Percentiles rank a stretch among this genome's conserved stretches.
Conservation (phyloP, 306 rosid genomes). For the Trifolium repens region DNA sequence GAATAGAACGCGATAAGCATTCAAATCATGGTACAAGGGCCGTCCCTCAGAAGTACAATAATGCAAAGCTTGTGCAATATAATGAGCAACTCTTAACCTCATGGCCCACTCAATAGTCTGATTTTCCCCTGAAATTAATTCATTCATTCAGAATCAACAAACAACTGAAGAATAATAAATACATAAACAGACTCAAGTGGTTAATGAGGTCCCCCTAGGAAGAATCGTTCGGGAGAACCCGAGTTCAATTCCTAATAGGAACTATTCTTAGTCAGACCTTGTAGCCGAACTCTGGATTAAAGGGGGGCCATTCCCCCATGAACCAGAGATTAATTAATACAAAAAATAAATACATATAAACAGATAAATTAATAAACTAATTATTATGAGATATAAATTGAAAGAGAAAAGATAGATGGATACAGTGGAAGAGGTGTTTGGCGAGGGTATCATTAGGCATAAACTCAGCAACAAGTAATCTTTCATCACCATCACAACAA, state of each 20-base stretch:
- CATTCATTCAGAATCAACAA: background rate
- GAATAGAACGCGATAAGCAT: constrained; percentile 94
- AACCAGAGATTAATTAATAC: background rate
- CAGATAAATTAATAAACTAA: too few species aligned
- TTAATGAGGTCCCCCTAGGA: too few species aligned
- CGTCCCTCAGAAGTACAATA: constrained; percentile 88
- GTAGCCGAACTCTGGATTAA: too few species aligned
- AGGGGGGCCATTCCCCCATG: too few species aligned
- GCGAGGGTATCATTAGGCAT: constrained; percentile 99
- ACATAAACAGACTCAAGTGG: background rate
- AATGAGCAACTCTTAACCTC: constrained; percentile 88
- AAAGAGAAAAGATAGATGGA: too few species aligned
- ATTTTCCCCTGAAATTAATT: constrained; percentile 73
- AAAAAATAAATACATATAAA: background rate
- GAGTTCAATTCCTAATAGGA: too few species aligned
- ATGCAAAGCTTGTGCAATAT: constrained; percentile 88
- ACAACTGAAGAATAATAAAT: background rate
- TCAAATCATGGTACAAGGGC: constrained; percentile 88
- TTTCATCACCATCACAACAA: constrained; percentile 96
- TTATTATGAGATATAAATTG: too few species aligned
- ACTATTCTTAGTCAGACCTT: too few species aligned
- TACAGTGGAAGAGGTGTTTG: constrained; percentile 93
- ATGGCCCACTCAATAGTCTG: constrained; percentile 98
- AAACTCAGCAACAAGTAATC: constrained; percentile 94
- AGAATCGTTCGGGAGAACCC: too few species aligned